Base-by-base conservation (phyloP, 2,329 filamentous ascomycete species). In the Elsinoe australis region DNA sequence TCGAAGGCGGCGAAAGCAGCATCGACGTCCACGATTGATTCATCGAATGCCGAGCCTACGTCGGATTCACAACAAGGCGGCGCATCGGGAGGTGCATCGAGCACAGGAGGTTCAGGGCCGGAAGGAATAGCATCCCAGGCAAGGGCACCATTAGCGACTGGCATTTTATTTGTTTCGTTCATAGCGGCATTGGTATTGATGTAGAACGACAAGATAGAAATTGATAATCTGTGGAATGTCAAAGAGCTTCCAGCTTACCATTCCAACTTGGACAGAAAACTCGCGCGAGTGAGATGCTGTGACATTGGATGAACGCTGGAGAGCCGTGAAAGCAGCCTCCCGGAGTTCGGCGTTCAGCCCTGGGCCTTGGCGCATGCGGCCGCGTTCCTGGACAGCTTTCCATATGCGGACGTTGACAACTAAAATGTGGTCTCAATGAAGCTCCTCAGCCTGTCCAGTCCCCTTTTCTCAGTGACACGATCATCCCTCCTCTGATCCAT, bases 371-470 rank as follows among this genome's bases (percentile, higher is more conserved):
- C 39, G 28, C 17, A 14, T 24, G 21, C n/a, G 39, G 39, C 28
- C 39, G 39, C 39, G 39, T 44, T 44, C 39, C 39, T 44, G 39
- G 39, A 12, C 39, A 44, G 39, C 39, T 44, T 44, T 44, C 39
- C 17, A 39, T 14, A 39, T 21, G 18, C 35, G 35, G 14, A 29
- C 12, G 26, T 29, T 6, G 26, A 29, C 26, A 29, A 12, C 26
- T 29, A 36, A 36, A 36, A 17, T 36, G 14, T 17, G n/a, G n/a
- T n/a, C n/a, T 36, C 33, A 36, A 44, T 44, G 39, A 21, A 44
- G 39, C 39, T 28, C n/a, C 39, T 44, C 39, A 32, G 28, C 39
- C 39, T 44, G 17, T 26, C 24, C 21, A 15, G 8, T 18, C 15
- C 21, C 39, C 4, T 44, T 24, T 32, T 15, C 15, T 32, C 17